phyloP scores from a whole-genome alignment of 2,329 filamentous ascomycete species.

The Aureobasidium sp. region DNA sequence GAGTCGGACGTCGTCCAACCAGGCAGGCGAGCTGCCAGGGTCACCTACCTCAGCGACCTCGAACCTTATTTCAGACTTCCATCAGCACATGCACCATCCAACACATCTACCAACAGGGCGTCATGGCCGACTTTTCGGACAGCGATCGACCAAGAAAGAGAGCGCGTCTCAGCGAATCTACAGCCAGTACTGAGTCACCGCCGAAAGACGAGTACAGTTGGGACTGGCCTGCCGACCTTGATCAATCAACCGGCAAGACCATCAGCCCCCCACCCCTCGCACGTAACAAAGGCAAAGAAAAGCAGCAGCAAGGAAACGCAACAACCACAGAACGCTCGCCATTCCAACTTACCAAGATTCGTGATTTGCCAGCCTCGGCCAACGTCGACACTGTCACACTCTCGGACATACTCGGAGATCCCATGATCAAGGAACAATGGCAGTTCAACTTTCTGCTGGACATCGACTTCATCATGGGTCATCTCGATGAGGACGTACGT shows the following conservation, averaged over 20 bases:
- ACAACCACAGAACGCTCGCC: slow-evolving; percentile 44
- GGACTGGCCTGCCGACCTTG: neutral
- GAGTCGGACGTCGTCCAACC: neutral
- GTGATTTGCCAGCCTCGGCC: slow-evolving; percentile 48
- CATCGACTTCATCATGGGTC: slow-evolving; percentile 51
- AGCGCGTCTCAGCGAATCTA: neutral
- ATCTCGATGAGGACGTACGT: slow-evolving; percentile 51
- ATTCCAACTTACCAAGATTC: slow-evolving; percentile 62
- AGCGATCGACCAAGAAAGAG: neutral
- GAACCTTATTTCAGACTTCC: neutral
- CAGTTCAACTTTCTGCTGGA: slow-evolving; percentile 62
- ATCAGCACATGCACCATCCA: neutral
- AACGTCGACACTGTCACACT: slow-evolving; percentile 62
- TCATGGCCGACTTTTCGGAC: neutral
- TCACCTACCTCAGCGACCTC: neutral
- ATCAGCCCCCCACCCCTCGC: neutral
- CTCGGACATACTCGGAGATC: slow-evolving; percentile 62
- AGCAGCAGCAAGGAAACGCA: neutral
- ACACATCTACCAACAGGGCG: neutral
- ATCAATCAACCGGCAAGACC: neutral
- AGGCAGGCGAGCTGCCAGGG: neutral
- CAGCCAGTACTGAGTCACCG: neutral
- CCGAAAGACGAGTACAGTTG: neutral
- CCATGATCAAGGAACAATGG: slow-evolving; percentile 64
- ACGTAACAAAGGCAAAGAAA: slow-evolving; percentile 1